Conservation (phyloP, 1,284 basidiomycete genomes). For the Leccinum angustisporum region DNA sequence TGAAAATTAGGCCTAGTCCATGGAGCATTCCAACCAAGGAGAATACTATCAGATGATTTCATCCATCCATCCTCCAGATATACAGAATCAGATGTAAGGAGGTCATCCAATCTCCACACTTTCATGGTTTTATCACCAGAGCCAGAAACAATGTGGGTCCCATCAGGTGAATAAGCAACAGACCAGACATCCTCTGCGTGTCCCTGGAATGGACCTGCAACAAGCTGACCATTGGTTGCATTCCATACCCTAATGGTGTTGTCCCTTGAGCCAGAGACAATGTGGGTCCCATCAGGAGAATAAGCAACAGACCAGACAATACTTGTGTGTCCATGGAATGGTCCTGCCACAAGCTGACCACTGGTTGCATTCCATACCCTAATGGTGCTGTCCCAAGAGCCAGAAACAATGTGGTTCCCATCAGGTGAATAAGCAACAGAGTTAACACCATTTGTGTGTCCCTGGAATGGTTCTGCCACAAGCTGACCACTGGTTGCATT, state of each 20-base stretch:
- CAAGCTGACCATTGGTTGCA: too few relatives aligned
- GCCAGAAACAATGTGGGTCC: not conserved
- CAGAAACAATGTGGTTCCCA: too few relatives aligned
- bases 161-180: not conserved
- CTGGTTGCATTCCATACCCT: not conserved
- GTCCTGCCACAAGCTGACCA: not conserved
- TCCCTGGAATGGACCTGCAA: too few relatives aligned
- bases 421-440: too few relatives aligned
- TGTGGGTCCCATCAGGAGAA: too few relatives aligned
- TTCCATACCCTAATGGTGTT: too few relatives aligned
- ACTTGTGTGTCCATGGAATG: not conserved
- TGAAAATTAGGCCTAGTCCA: not conserved
- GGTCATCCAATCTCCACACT: not conserved
- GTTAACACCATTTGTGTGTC: too few relatives aligned
- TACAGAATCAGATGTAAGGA: not conserved
- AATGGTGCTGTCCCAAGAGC: too few relatives aligned
- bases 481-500: not conserved
- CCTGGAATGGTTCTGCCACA: too few relatives aligned
- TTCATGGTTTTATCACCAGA: not conserved
- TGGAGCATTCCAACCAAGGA: not conserved
- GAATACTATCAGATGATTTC: not conserved
- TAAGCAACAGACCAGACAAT: too few relatives aligned
- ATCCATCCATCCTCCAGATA: not conserved
- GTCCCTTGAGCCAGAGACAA: too few relatives aligned
- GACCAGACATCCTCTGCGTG: not conserved